These are phyloP conservation scores for Gossypium sturtianum DNA, from an alignment of 345 rosid species.

Conservation along the genomic window DNA sequence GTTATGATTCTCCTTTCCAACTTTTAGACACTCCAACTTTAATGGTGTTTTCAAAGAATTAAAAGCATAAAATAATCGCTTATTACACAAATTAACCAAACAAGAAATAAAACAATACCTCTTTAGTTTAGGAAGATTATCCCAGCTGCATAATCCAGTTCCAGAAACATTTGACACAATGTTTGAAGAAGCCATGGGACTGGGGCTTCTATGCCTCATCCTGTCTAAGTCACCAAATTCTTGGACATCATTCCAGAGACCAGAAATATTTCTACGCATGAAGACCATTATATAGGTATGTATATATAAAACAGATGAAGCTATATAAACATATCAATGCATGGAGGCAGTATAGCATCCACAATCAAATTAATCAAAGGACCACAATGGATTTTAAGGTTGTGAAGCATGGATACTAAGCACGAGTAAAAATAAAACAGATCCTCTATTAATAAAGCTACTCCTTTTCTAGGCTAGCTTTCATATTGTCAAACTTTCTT, in stretches of 20 bases:
- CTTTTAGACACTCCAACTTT: neutral
- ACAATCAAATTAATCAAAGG: neutral
- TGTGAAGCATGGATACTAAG: neutral
- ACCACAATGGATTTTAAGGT: neutral
- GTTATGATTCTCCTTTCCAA: neutral
- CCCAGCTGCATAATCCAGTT: conserved; percentile 67
- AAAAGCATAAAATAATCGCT: conserved; percentile 7
- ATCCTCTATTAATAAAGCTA: neutral
- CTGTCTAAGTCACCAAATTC: conserved; percentile 78
- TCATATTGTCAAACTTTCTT: neutral
- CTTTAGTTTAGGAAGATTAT: conserved; percentile 40
- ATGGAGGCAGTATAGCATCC: neutral
- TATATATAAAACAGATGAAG: conserved; percentile 8
- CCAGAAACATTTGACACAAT: conserved; percentile 66
- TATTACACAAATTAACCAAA: neutral
- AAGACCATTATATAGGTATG: neutral
- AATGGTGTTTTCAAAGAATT: neutral
- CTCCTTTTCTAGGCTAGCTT: neutral
- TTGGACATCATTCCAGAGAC: conserved; percentile 79
- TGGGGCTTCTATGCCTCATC: conserved; percentile 86
- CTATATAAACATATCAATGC: neutral
- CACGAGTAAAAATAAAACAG: neutral
- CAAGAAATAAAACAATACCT: too few relatives aligned
- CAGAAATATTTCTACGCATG: conserved; percentile 72
- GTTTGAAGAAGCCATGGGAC: conserved; percentile 97